phyloP scores from a whole-genome alignment of 352 stramenopile species.

The Globisporangium parvum region DNA sequence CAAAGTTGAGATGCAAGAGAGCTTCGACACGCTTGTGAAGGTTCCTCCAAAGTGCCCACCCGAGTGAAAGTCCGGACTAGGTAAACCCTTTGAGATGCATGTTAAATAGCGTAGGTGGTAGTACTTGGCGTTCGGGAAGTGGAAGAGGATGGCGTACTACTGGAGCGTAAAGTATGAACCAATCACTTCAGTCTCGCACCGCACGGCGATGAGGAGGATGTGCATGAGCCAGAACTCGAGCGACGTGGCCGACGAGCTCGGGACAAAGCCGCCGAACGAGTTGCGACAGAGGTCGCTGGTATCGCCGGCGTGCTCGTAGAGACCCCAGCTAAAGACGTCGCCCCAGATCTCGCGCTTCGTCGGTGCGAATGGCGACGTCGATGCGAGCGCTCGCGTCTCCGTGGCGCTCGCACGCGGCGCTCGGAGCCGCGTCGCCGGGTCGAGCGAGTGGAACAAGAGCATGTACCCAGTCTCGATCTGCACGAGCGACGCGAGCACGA shows the following conservation, averaged over 20 bases:
- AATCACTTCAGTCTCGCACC: slow-evolving; percentile 57
- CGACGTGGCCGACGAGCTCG: slow-evolving; percentile 29
- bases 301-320: slow-evolving; percentile 41
- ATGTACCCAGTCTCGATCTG: slow-evolving; percentile 53
- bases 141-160: too few relatives aligned
- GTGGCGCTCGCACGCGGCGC: slow-evolving; percentile 9
- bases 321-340: slow-evolving; percentile 59
- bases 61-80: too few relatives aligned
- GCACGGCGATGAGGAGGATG: slow-evolving; percentile 56
- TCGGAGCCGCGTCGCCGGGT: slow-evolving; percentile 24
- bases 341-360: slow-evolving; percentile 34
- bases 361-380: slow-evolving; percentile 17
- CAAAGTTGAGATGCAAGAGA: too few relatives aligned
- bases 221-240: slow-evolving; percentile 69
- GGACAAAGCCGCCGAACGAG: slow-evolving; percentile 59
- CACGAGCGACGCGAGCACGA: slow-evolving; percentile 48
- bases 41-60: too few relatives aligned
- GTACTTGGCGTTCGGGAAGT: too few relatives aligned
- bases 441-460: slow-evolving; percentile 56
- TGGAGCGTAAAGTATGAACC: slow-evolving; percentile 43
- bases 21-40: too few relatives aligned
- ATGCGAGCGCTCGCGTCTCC: slow-evolving; percentile 1
- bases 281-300: slow-evolving; percentile 42
- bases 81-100: too few relatives aligned
- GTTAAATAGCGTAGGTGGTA: too few relatives aligned